phyloP scores from a whole-genome alignment of 495 filamentous ascomycete genomes.

The Talaromyces stipitatus region DNA sequence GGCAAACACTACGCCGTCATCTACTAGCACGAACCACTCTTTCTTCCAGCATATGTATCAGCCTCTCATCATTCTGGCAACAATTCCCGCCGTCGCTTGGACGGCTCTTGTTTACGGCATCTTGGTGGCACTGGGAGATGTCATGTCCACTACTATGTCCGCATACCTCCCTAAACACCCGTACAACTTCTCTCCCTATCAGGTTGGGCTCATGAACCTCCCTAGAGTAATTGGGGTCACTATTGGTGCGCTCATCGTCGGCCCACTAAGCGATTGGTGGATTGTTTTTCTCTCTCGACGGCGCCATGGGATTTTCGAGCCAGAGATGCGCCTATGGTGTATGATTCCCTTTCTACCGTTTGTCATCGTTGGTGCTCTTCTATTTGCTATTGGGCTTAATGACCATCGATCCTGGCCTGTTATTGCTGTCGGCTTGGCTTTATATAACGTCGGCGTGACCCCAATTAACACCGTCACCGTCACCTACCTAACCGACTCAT shows the following conservation, averaged over 20 bases:
- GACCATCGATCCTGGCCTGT: slow-evolving; percentile 24
- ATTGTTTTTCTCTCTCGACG: slow-evolving; percentile 19
- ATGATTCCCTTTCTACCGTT: slow-evolving; percentile 15
- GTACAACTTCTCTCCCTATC: slow-evolving; percentile 29
- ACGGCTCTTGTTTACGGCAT: slow-evolving; percentile 26
- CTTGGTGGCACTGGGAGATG: slow-evolving; percentile 23
- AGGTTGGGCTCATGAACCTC: slow-evolving; percentile 29
- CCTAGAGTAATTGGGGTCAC: slow-evolving; percentile 27
- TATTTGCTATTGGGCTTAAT: slow-evolving; percentile 25
- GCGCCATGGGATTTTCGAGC: slow-evolving; percentile 28
- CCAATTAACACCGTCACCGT: slow-evolving; percentile 20
- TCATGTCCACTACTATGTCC: slow-evolving; percentile 23
- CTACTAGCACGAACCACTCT: slow-evolving; percentile 2
- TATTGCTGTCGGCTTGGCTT: slow-evolving; percentile 18
- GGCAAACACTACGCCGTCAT: slow-evolving; percentile 14
- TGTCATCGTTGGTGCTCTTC: slow-evolving; percentile 20
- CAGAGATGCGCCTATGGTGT: slow-evolving; percentile 28
- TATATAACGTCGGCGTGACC: slow-evolving; percentile 17
- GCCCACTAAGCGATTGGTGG: slow-evolving; percentile 27
- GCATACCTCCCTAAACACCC: slow-evolving; percentile 24
- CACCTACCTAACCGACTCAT: slow-evolving; percentile 28
- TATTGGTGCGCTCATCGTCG: slow-evolving; percentile 22
- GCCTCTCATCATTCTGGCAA: slow-evolving; percentile 19
- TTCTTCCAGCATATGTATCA: slow-evolving; percentile 17
- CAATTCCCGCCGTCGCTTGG: slow-evolving; percentile 27